These are phyloP conservation scores for Clitopilus passeckerianus DNA, from an alignment of 768 basidiomycete species.

Conservation along the genomic window DNA sequence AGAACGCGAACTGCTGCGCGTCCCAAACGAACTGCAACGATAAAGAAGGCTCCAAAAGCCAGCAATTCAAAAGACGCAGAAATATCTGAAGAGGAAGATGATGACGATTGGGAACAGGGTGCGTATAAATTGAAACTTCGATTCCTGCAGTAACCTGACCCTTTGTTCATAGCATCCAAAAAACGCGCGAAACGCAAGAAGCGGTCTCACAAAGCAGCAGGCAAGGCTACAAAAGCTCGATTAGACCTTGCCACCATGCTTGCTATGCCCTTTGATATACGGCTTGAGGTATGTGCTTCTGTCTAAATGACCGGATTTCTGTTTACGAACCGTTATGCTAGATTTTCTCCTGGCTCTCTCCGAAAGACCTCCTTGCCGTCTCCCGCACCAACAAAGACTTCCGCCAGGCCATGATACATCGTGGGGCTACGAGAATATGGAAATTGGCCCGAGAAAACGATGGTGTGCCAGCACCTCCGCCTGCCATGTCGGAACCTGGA, in stretches of 20 bases:
- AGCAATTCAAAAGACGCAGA: background rate
- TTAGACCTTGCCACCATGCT: background rate
- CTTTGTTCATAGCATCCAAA: background rate
- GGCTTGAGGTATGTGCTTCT: background rate
- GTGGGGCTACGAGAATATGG: slow-evolving; percentile 18
- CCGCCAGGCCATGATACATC: slow-evolving; percentile 13
- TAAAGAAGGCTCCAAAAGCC: background rate
- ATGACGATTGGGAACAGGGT: background rate
- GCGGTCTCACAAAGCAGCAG: background rate
- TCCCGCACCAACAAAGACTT: slow-evolving; percentile 2
- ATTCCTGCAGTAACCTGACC: background rate
- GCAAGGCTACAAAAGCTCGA: background rate
- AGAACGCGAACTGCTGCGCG: background rate
- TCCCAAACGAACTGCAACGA: background rate
- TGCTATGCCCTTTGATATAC: background rate
- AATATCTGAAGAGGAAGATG: background rate
- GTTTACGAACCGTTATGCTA: background rate
- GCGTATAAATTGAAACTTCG: background rate
- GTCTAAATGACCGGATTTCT: background rate
- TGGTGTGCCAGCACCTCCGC: slow-evolving; percentile 15
- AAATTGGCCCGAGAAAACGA: slow-evolving; percentile 11
- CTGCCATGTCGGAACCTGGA: slow-evolving; percentile 17
- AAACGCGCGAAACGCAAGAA: background rate
- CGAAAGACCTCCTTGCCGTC: background rate
- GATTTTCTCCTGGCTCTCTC: background rate